Conservation (phyloP, 306 rosid genomes). For the Acacia confusa region DNA sequence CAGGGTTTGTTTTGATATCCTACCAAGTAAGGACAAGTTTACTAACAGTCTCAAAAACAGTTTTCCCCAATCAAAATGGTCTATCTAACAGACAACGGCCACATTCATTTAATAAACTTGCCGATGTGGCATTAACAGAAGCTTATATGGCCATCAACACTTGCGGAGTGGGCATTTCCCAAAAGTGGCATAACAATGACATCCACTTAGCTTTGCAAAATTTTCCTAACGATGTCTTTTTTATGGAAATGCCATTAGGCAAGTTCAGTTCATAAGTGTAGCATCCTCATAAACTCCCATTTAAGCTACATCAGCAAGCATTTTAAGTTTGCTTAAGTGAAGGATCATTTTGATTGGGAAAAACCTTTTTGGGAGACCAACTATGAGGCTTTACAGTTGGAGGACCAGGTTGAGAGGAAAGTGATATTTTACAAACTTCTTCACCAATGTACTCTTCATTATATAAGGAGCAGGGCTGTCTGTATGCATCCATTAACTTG, state of each 20-base stretch:
- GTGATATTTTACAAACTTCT: not conserved
- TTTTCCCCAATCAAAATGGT: not conserved
- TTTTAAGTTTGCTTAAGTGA: not conserved
- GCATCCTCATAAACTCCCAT: not conserved
- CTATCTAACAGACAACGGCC: not conserved
- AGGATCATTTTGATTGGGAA: not conserved
- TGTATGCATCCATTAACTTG: not conserved
- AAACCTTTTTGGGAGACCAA: not conserved
- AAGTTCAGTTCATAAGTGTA: not conserved
- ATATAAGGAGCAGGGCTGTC: not conserved
- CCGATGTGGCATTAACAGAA: not conserved
- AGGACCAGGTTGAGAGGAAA: not conserved
- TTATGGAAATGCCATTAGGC: not conserved
- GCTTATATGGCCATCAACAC: not conserved
- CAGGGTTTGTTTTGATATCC: not conserved
- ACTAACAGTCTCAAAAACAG: not conserved
- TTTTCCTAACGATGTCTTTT: not conserved
- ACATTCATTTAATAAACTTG: not conserved
- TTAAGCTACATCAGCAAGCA: not conserved
- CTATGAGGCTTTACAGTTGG: not conserved
- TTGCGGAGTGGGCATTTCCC: not conserved
- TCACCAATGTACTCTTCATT: not conserved
- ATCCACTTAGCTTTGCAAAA: not conserved
- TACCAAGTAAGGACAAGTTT: not conserved
- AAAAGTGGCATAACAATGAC: not conserved